Conservation (phyloP, 345 rosid genomes). For the Populus ilicifolia region DNA sequence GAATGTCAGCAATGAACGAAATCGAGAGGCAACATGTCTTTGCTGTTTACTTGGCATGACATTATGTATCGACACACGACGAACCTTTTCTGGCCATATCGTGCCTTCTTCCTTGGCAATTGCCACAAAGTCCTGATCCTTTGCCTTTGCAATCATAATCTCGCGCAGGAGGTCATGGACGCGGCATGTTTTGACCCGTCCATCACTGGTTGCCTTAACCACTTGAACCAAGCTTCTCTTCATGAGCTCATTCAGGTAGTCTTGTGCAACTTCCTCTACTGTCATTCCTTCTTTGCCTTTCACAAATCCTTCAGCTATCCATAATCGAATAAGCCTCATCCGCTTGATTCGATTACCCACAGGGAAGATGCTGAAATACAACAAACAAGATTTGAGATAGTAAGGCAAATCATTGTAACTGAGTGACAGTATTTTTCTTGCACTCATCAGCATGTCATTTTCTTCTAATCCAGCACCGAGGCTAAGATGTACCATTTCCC, state of each 20-base stretch:
- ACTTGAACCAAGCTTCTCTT: conserved; percentile 9
- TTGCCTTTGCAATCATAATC: background rate
- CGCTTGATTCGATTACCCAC: background rate
- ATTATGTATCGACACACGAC: background rate
- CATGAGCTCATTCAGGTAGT: conserved; percentile 7
- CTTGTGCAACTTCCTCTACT: conserved; percentile 5
- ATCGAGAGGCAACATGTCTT: background rate
- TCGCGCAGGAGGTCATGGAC: conserved; percentile 3
- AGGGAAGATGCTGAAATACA: conserved; percentile 12
- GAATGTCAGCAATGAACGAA: background rate
- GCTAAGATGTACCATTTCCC: background rate
- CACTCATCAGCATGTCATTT: background rate
- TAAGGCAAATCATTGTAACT: conserved; percentile 4
- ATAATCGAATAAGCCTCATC: conserved; percentile 1
- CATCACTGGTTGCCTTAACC: background rate
- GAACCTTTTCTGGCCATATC: background rate
- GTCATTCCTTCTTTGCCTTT: background rate
- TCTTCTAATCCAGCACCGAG: background rate
- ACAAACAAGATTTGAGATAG: conserved; percentile 3
- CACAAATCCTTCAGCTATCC: conserved; percentile 14
- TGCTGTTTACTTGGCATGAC: background rate
- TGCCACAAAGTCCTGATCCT: background rate
- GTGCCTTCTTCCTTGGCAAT: background rate
- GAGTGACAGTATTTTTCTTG: background rate
- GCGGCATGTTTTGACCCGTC: conserved; percentile 2